Evolutionary conservation across 371 early-diverging fungal genomes (phyloP).

Genomic region (Rhizopus sp.): DNA sequence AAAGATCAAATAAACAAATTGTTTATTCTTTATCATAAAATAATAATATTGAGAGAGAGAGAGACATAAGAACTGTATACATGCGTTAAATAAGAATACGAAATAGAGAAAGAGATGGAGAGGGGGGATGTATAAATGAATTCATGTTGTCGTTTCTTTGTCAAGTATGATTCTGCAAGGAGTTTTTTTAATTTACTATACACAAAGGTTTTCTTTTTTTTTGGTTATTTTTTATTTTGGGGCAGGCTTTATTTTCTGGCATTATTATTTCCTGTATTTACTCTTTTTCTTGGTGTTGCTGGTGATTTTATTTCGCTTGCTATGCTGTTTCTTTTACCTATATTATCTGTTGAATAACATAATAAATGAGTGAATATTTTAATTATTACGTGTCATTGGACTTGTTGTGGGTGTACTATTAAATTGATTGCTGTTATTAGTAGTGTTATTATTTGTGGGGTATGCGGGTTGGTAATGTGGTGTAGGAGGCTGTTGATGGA

Average conservation of each 20-base stretch:
- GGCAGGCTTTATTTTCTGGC: conserved; percentile 2
- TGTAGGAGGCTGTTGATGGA: conserved; percentile 17
- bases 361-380: not conserved
- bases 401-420: conserved; percentile 20
- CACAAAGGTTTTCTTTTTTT: not conserved
- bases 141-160: no score
- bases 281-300: conserved; percentile 15
- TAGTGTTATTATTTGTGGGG: conserved; percentile 14
- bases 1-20: no score
- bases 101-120: no score
- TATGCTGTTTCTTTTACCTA: conserved; percentile 26
- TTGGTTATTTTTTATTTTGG: no score
- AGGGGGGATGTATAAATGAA: no score
- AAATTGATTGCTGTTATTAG: conserved; percentile 26
- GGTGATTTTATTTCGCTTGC: conserved; percentile 24
- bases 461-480: conserved; percentile 14
- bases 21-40: no score
- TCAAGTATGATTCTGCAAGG: not conserved
- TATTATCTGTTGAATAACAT: conserved; percentile 6
- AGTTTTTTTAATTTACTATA: conserved; percentile 1
- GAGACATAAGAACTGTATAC: not conserved
- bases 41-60: not conserved
- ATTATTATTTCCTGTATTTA: not conserved
- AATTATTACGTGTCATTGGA: conserved; percentile 10
- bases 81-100: not conserved